Percentiles rank a stretch among this genome's conserved stretches.
Evolutionary conservation across 2,329 filamentous ascomycete genomes (phyloP).

Genomic region (Colletotrichum sojae): DNA sequence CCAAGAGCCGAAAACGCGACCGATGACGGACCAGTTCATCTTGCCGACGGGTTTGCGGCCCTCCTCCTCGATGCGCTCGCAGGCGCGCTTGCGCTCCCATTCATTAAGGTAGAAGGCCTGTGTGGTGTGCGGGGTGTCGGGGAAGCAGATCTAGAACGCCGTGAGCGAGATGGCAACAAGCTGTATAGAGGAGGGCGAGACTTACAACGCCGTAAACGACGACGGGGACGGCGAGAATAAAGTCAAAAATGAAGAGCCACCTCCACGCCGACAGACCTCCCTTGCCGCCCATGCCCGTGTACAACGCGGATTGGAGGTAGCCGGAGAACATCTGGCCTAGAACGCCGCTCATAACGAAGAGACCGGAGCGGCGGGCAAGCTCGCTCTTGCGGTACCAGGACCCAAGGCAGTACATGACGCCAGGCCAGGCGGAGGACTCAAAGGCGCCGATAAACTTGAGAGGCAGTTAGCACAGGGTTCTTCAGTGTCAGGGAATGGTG

Average conservation of each 20-base stretch:
- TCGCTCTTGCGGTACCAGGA: conserved; percentile 73
- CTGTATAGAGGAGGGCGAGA: not conserved
- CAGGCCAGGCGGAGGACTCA: conserved; percentile 69
- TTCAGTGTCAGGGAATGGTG: no score
- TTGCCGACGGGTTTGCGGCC: conserved; percentile 55
- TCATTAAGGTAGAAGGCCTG: conserved; percentile 59
- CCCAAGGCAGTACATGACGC: conserved; percentile 67
- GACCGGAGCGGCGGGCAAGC: conserved; percentile 68
- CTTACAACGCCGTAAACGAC: conserved; percentile 50
- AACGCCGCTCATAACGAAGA: conserved; percentile 72
- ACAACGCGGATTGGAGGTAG: conserved; percentile 52
- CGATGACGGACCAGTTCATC: conserved; percentile 53
- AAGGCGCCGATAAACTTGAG: conserved; percentile 63
- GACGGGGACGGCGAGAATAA: conserved; percentile 54
- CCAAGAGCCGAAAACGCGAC: conserved; percentile 57
- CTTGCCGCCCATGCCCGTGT: conserved; percentile 51
- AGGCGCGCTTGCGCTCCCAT: conserved; percentile 74
- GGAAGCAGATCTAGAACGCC: conserved; percentile 52
- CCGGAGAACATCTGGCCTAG: conserved; percentile 57
- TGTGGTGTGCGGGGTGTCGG: conserved; percentile 60
- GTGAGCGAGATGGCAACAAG: no score
- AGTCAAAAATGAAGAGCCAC: conserved; percentile 58
- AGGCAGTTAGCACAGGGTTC: no score
- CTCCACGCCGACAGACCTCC: conserved; percentile 52
- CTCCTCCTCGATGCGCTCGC: conserved; percentile 76